Base-by-base conservation (phyloP, 2,329 filamentous ascomycete species). In the Chaetomium olivaceum region DNA sequence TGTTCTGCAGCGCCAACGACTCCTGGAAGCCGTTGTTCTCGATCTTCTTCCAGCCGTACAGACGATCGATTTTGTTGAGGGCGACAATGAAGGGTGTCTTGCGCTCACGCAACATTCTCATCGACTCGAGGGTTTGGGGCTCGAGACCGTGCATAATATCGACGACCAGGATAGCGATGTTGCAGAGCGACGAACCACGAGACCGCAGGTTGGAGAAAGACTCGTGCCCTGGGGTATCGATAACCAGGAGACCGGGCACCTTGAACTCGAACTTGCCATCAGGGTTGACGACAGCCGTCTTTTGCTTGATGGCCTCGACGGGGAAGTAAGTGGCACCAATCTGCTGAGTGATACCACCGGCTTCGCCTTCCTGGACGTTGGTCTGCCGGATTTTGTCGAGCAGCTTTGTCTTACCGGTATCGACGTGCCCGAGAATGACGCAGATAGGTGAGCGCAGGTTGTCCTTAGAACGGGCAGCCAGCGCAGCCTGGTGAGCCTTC, bases 61-160 rank as follows among this genome's bases (percentile, higher is more conserved):
- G 88, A 87, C 95, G 93, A 87, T 99, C 95, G 72, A 99, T 98
- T 85, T 99, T 99, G 89, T 99, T 99, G 76, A 99, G 84, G 1
- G 96, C 96, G 50, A 99, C 96, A 72, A 99, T 96, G 82, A 99
- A 99, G 5, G 95, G 95, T 25, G 95, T 99, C 81, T 95, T 96
- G 74, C 92, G 87, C 74, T 97, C 94, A 75, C 94, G 88, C 61
- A 99, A 87, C 70, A 99, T 82, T 72, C 89, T 91, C 92, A 99
- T 98, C 1, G 95, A 99, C 80, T 99, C 96, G 36, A 98, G 85
- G 19, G 95, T 99, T 80, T 99, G 95, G 21, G 90, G 94, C 80
- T 99, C 95, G 56, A 99, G 87, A 76, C 96, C 96, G 86, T 99
- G 95, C 95, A 99, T 98, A 75, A 99, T 99, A 83, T 99, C 95